Conservation (phyloP, 306 rosid genomes). For the Echinosophora koreensis region DNA sequence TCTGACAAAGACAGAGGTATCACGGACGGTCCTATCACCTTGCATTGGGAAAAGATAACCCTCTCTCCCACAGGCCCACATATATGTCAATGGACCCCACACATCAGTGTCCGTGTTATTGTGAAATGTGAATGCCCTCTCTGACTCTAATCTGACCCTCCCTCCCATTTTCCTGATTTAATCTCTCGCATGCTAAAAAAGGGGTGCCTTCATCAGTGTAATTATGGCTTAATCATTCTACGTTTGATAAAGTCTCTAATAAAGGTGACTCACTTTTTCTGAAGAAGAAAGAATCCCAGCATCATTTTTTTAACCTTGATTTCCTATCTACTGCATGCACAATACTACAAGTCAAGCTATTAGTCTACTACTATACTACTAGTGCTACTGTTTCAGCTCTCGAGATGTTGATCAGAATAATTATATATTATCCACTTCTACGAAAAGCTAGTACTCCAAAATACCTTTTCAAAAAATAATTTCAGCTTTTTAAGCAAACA, state of each 20-base stretch:
- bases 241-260: slow-evolving; percentile 47
- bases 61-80: slow-evolving; percentile 41
- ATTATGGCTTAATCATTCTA: slow-evolving; percentile 78
- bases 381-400: slow-evolving; percentile 12
- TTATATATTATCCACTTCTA: slow-evolving; percentile 41
- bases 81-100: slow-evolving; percentile 44
- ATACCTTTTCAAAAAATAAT: slow-evolving; percentile 27
- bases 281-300: slow-evolving; percentile 9
- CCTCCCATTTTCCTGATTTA: slow-evolving; percentile 12
- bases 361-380: slow-evolving; percentile 38
- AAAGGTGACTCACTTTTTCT: slow-evolving; percentile 74
- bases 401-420: slow-evolving; percentile 35
- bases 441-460: slow-evolving; percentile 40
- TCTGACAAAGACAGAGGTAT: slow-evolving; percentile 57
- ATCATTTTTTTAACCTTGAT: slow-evolving; percentile 41
- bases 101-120: slow-evolving; percentile 17
- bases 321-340: slow-evolving; percentile 41
- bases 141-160: slow-evolving; percentile 44
- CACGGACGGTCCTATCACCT: slow-evolving; percentile 88
- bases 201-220: slow-evolving; percentile 46
- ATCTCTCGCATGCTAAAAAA: slow-evolving; percentile 57
- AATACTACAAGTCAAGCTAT: slow-evolving; percentile 42
- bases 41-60: slow-evolving; percentile 60
- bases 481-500: slow-evolving; percentile 49
- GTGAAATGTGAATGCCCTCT: slow-evolving; percentile 14